Evolutionary conservation across 129 eudicot species (phyloP), one percentile per base, ranked within the genome.

Genomic region (Glebionis coronaria): DNA sequence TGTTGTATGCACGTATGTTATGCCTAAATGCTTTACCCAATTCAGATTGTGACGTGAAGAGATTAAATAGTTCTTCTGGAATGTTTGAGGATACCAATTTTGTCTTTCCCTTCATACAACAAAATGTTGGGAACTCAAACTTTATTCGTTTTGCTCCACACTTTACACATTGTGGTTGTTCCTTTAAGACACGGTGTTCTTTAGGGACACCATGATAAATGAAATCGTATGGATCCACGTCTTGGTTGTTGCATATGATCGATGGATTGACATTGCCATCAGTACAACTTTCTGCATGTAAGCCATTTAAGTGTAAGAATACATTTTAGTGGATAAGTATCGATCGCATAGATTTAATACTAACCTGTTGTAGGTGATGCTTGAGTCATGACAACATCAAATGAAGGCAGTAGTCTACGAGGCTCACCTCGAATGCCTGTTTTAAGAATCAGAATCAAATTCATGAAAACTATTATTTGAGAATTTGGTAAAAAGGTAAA

Each of bases 71-170:
- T 4, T 57, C 63, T 27, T 23, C 19, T 4, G 19, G 40, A 27
- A 57, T 57, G 19, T 23, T 6, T 25, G 18, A 27, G 19, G 23
- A 13, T 57, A 12, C 63, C 63, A 57, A 57, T 12, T n/a, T 27
- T 57, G 63, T 57, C 63, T 57, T 57, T 3, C 63, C 44, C 4
- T 27, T 57, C 63, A 57, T n/a, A n/a, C n/a, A n/a, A n/a, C n/a
- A n/a, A n/a, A n/a, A n/a, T 23, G 63, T 25, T 0, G 44, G 63
- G 63, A 57, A 57, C 27, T 55, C 61, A 55, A 19, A 55, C 12
- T 18, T 16, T 55, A 55, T 18, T 11, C 61, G 3, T 55, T 55
- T 55, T 55, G 61, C 57, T 53, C 57, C 27, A 53, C 57, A 53
- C 9, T 4, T 1, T 0, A 3, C 27, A 53, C 57, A 53, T 53